Conservation (phyloP, 768 basidiomycete species). For the Mycena alexandri region DNA sequence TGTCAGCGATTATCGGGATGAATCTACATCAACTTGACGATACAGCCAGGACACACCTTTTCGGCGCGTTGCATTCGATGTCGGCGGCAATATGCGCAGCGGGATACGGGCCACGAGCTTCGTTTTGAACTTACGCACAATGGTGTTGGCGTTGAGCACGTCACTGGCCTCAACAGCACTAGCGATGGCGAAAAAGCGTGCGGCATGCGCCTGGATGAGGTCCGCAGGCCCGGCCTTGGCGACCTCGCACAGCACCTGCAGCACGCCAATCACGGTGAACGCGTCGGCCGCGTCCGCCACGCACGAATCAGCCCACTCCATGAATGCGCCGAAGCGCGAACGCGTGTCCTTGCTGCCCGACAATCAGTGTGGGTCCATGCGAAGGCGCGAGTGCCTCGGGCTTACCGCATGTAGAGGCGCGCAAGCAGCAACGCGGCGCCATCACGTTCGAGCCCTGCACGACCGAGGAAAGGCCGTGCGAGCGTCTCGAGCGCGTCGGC, state of each 20-base stretch:
- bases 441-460: constrained; percentile 88
- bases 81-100: constrained; percentile 70
- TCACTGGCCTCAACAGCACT: constrained; percentile 55
- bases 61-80: constrained; percentile 46
- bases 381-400: not conserved
- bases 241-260: constrained; percentile 80
- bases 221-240: constrained; percentile 72
- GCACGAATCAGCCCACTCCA: constrained; percentile 58
- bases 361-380: too few species aligned
- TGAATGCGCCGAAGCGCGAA: constrained; percentile 63
- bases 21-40: constrained; percentile 12
- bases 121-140: constrained; percentile 74
- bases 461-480: constrained; percentile 69
- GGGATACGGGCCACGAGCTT: constrained; percentile 80
- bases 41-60: constrained; percentile 52
- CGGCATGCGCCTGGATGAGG: constrained; percentile 59
- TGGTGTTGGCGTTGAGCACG: constrained; percentile 65
- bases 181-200: constrained; percentile 61
- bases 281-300: constrained; percentile 57
- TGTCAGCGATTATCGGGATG: constrained; percentile 31
- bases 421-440: constrained; percentile 86
- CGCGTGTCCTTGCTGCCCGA: constrained; percentile 67
- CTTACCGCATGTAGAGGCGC: constrained; percentile 83
- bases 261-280: constrained; percentile 74
- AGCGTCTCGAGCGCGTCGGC: constrained; percentile 67